These are phyloP conservation scores for Syzygium jambos DNA, from an alignment of 345 rosid species.

Conservation along the genomic window DNA sequence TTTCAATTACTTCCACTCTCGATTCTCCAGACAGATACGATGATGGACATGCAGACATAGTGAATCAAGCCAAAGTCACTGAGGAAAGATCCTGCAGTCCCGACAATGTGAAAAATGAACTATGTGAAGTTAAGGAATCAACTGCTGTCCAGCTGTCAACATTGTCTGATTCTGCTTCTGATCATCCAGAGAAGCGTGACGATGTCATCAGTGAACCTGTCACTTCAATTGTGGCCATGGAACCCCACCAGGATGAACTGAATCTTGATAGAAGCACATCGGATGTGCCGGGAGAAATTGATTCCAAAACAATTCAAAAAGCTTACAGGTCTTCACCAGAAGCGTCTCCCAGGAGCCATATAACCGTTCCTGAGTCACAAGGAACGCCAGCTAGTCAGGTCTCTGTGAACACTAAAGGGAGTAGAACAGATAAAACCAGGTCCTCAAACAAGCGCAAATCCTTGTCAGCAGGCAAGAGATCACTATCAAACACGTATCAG, in stretches of 20 bases:
- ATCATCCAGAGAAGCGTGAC: slow-evolving; percentile 25
- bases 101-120: slow-evolving; percentile 12
- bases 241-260: slow-evolving; percentile 7
- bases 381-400: slow-evolving; percentile 84
- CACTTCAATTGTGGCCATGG: slow-evolving; percentile 8
- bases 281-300: slow-evolving; percentile 22
- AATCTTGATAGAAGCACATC: slow-evolving; percentile 25
- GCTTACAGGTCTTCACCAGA: slow-evolving; percentile 41
- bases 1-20: slow-evolving; percentile 81
- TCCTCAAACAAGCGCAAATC: slow-evolving; percentile 53
- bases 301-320: slow-evolving; percentile 27
- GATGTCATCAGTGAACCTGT: slow-evolving; percentile 19
- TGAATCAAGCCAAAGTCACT: slow-evolving; percentile 25
- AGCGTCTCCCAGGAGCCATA: slow-evolving; percentile 51
- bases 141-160: slow-evolving; percentile 10
- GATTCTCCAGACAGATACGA: slow-evolving; percentile 76
- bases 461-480: slow-evolving; percentile 37
- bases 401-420: slow-evolving; percentile 48
- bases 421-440: slow-evolving; percentile 37
- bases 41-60: slow-evolving; percentile 28
- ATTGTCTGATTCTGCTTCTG: slow-evolving; percentile 6
- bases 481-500: slow-evolving; percentile 44
- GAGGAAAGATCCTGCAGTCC: slow-evolving; percentile 25
- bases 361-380: slow-evolving; percentile 61
- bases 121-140: slow-evolving; percentile 24